These are phyloP conservation scores for slime mould (Dictyostelium discoideum) DNA, from an alignment of 78 protist species.

Conservation along the genomic window DNA sequence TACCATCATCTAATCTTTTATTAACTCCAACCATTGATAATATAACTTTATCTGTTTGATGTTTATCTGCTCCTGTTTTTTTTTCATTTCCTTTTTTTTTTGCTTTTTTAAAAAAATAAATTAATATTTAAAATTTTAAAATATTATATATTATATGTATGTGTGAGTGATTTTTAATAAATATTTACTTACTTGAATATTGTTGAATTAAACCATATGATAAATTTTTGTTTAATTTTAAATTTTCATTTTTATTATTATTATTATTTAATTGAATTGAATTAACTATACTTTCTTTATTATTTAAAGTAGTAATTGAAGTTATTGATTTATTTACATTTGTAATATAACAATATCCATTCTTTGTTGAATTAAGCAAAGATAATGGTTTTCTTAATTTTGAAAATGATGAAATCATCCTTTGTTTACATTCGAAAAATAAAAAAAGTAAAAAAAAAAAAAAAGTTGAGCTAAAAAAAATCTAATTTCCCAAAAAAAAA, in stretches of 20 bases:
- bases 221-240: not conserved
- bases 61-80: conserved; percentile 3
- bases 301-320: not conserved
- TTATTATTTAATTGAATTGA: not conserved
- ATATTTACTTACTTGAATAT: not conserved
- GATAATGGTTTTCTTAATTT: conserved; percentile 17
- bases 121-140: too few species aligned
- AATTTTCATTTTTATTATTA: not conserved
- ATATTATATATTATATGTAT: too few species aligned
- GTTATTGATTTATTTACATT: not conserved
- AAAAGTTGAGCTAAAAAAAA: not conserved
- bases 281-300: not conserved
- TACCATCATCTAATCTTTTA: conserved; percentile 70
- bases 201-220: not conserved
- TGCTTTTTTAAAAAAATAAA: not conserved
- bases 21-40: conserved; percentile 54
- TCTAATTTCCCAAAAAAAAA: too few species aligned
- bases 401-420: not conserved
- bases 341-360: not conserved
- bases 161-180: too few species aligned
- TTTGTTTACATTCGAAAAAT: not conserved
- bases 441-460: not conserved
- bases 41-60: conserved; percentile 6
- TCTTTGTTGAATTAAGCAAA: not conserved
- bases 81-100: not conserved